A percentile compares a stretch with the other conserved stretches of the same genome.
Conservation (phyloP, 768 basidiomycete genomes). For the Trametes cubensis region DNA sequence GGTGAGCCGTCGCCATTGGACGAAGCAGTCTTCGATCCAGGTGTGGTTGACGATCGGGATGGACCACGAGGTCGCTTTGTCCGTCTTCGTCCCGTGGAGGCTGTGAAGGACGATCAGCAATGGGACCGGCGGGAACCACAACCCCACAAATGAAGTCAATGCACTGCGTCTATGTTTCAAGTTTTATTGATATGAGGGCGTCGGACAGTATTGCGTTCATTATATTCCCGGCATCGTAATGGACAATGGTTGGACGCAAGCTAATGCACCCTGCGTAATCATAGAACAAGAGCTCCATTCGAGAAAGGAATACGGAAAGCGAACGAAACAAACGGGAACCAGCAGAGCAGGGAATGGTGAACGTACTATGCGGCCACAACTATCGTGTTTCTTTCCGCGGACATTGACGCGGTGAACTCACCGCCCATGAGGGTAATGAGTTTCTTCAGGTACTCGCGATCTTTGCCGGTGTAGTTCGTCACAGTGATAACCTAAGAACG, state of each 20-base stretch:
- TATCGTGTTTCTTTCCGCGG: conserved; percentile 65
- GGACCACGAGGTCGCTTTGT: conserved; percentile 76
- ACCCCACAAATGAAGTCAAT: no score
- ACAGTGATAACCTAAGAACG: conserved; percentile 69
- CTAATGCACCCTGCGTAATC: no score
- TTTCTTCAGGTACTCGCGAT: conserved; percentile 86
- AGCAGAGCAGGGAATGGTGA: not conserved
- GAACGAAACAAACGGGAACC: no score
- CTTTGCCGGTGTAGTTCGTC: conserved; percentile 86
- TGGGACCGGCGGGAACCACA: no score
- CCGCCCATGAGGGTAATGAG: conserved; percentile 79
- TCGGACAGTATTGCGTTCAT: no score
- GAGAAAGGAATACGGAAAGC: no score
- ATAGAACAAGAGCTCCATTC: no score
- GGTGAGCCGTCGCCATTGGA: conserved; percentile 73
- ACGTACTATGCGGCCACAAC: conserved; percentile 85
- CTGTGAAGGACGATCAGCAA: conserved; percentile 20
- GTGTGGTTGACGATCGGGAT: conserved; percentile 87
- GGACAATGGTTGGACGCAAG: no score
- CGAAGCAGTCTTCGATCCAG: conserved; percentile 91
- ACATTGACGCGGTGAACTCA: conserved; percentile 81
- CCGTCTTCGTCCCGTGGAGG: conserved; percentile 53
- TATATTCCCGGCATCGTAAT: no score
- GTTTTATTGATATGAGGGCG: no score
- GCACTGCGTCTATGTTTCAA: no score